Evolutionary conservation across 164 flowering plant species (phyloP).

Genomic region (Macadamia integrifolia): DNA sequence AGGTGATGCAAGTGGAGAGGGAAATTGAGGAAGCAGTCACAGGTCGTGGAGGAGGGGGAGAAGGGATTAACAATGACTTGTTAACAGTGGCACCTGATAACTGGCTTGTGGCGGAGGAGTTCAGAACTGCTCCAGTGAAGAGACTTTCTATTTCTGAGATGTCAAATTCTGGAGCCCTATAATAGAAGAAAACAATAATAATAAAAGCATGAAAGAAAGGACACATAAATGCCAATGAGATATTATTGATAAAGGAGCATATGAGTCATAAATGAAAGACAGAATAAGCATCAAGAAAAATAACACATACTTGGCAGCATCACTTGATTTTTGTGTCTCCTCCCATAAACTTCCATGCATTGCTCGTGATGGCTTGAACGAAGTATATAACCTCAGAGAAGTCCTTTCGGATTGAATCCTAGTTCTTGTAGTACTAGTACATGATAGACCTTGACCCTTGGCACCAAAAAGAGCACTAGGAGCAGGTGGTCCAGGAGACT

Average conservation of each 20-base stretch:
- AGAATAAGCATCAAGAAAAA: not conserved
- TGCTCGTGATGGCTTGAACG: slow-evolving; percentile 84
- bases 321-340: slow-evolving; percentile 71
- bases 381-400: slow-evolving; percentile 71
- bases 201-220: too few species aligned
- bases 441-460: too few species aligned
- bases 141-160: slow-evolving; percentile 85
- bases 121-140: slow-evolving; percentile 76
- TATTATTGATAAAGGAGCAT: not conserved
- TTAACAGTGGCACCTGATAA: not conserved
- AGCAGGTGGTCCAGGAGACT: too few species aligned
- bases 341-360: slow-evolving; percentile 94
- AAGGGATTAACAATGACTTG: not conserved
- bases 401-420: too few species aligned
- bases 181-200: slow-evolving; percentile 4
- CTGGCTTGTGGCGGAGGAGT: slow-evolving; percentile 16
- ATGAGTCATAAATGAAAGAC: not conserved
- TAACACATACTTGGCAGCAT: slow-evolving; percentile 55
- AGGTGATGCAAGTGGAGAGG: slow-evolving; percentile 19
- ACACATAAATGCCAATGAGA: not conserved
- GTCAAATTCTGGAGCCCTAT: slow-evolving; percentile 93
- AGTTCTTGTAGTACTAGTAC: too few species aligned
- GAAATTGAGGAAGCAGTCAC: not conserved
- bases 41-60: slow-evolving; percentile 13
- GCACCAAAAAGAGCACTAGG: too few species aligned